Evolutionary conservation across 768 basidiomycete genomes (phyloP).

Genomic region (Phlebiopsis flavidoalba): DNA sequence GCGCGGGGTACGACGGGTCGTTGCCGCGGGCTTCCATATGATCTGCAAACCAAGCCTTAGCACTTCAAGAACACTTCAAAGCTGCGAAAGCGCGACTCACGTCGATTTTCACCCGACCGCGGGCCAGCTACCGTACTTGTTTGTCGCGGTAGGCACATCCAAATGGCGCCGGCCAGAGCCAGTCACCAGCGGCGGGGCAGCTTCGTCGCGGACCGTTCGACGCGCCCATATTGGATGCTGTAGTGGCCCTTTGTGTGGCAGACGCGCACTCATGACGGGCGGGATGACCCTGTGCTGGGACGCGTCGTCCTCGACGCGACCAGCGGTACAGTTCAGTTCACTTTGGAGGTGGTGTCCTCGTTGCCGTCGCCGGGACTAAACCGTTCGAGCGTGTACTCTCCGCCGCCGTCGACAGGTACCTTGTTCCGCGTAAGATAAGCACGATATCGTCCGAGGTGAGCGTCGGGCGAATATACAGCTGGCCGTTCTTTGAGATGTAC

Average conservation of each 20-base stretch:
- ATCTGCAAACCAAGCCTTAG: conserved; percentile 30
- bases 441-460: conserved; percentile 48
- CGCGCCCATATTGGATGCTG: conserved; percentile 49
- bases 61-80: background rate
- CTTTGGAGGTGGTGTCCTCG: conserved; percentile 14
- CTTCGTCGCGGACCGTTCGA: conserved; percentile 45
- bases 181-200: conserved; percentile 41
- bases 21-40: conserved; percentile 51
- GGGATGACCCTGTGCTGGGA: conserved; percentile 36
- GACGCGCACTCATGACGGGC: conserved; percentile 49
- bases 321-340: conserved; percentile 39
- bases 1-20: conserved; percentile 33
- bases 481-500: conserved; percentile 41
- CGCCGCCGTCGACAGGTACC: conserved; percentile 36
- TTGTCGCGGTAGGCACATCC: conserved; percentile 40
- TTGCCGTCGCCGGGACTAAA: conserved; percentile 15
- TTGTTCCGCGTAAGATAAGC: too few species aligned
- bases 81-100: conserved; percentile 30
- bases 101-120: conserved; percentile 52
- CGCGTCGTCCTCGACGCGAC: conserved; percentile 34
- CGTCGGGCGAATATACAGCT: conserved; percentile 56
- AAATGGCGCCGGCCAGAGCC: conserved; percentile 40
- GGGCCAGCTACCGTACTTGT: conserved; percentile 50
- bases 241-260: conserved; percentile 46
- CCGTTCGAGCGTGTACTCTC: conserved; percentile 29